Evolutionary conservation across 805 yeast species (phyloP).

Genomic region (Spathaspora passalidarum): DNA sequence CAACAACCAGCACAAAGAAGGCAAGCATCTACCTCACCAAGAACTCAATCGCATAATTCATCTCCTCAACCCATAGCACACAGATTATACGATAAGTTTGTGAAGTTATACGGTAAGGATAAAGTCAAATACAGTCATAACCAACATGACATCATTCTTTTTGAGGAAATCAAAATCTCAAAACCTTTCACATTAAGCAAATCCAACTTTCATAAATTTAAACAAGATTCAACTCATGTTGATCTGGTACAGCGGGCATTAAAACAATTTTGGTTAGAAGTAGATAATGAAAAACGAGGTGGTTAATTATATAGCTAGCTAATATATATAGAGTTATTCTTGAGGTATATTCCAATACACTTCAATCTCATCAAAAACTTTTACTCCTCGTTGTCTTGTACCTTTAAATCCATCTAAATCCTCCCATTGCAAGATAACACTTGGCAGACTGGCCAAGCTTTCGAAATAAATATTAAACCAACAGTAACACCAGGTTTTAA

Average conservation of each 20-base stretch:
- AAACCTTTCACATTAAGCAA: slow-evolving; percentile 36
- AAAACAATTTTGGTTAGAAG: slow-evolving; percentile 26
- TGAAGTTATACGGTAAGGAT: slow-evolving; percentile 17
- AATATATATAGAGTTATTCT: not conserved
- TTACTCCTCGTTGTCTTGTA: slow-evolving; percentile 48
- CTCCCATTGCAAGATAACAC: slow-evolving; percentile 20
- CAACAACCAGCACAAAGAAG: not conserved
- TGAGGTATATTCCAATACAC: slow-evolving; percentile 29
- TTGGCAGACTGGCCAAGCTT: not conserved
- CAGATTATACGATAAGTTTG: slow-evolving; percentile 17
- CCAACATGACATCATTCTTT: slow-evolving; percentile 32
- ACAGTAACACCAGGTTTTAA: slow-evolving; percentile 6
- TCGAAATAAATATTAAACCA: slow-evolving; percentile 44
- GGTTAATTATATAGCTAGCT: slow-evolving; percentile 15
- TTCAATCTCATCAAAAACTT: slow-evolving; percentile 49
- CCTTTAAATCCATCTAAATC: slow-evolving; percentile 71
- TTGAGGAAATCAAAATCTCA: slow-evolving; percentile 33
- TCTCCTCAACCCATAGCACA: not conserved
- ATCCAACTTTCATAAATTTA: slow-evolving; percentile 18
- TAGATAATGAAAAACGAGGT: slow-evolving; percentile 23
- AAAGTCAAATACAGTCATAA: slow-evolving; percentile 26
- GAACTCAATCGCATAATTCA: not conserved
- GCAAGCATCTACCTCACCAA: not conserved
- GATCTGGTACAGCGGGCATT: slow-evolving; percentile 22
- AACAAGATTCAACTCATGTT: slow-evolving; percentile 16